A percentile compares a stretch with the other conserved stretches of the same genome.
Evolutionary conservation across 1,284 basidiomycete genomes (phyloP).

Genomic region (Cutaneotrichosporon sp.): DNA sequence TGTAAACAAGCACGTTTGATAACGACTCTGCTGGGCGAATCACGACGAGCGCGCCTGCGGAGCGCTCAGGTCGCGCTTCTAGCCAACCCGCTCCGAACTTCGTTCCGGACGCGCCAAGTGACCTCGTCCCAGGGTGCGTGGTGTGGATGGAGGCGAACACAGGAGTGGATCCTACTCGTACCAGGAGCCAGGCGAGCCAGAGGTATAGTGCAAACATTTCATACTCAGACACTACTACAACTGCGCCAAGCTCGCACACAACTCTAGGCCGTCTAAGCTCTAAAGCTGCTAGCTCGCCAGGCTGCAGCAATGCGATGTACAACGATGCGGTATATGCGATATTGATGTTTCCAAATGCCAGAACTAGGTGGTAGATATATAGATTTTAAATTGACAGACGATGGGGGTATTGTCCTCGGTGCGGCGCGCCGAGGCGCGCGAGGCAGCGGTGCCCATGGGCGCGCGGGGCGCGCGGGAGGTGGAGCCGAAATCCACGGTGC

Average conservation of each 20-base stretch:
- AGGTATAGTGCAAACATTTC: conserved; percentile 4
- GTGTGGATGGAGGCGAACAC: too few relatives aligned
- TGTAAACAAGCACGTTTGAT: too few relatives aligned
- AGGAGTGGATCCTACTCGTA: too few relatives aligned
- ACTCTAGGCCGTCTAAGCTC: conserved; percentile 9
- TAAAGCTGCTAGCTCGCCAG: conserved; percentile 9
- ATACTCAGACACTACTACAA: conserved; percentile 11
- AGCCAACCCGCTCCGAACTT: too few relatives aligned
- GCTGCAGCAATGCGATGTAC: conserved; percentile 13
- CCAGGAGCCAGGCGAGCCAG: too few relatives aligned
- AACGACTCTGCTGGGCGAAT: neutral
- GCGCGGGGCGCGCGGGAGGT: neutral
- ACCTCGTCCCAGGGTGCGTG: too few relatives aligned
- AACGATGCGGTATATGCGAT: conserved; percentile 9
- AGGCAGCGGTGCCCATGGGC: neutral
- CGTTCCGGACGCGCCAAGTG: too few relatives aligned
- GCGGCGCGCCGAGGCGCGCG: neutral
- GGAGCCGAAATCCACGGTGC: neutral
- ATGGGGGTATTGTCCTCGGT: neutral
- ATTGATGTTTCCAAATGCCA: conserved; percentile 4
- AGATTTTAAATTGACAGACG: neutral
- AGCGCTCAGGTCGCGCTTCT: too few relatives aligned
- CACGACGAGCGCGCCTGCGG: too few relatives aligned
- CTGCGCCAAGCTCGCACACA: conserved; percentile 2
- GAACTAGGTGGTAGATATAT: conserved; percentile 1